Evolutionary conservation across 352 stramenopile genomes (phyloP), one percentile per base, ranked within the genome.

Genomic region (Pythium volutum): DNA sequence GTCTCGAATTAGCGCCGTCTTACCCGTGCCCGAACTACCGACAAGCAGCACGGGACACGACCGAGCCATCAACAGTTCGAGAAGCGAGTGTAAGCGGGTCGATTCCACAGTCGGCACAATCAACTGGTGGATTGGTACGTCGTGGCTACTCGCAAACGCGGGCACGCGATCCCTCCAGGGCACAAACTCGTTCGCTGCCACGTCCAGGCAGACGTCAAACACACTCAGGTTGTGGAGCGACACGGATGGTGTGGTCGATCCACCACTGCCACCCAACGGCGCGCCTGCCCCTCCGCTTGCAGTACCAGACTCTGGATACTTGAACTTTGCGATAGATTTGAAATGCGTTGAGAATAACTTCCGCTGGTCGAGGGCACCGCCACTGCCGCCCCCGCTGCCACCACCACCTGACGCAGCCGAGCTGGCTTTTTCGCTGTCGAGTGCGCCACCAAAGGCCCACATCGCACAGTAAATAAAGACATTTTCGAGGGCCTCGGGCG

Each of bases 371-470:
- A 63, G 20, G 0, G 29, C 33, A 14, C 62, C 34, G n/a, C 55
- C 38, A 8, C 62, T 56, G 6, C 54, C 31, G 22, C 59, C 34
- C 15, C 54, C 41, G 20, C 59, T 52, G 12, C 52, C 53, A 9
- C 42, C 26, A 22, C 22, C 18, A 22, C 46, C 49, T 12, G 36
- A 33, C 20, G 49, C 8, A 39, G 41, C 22, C 33, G 41, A 22
- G 38, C 31, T 81, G 0, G 67, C 67, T 39, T 86, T 77, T 20
- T 98, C 95, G 49, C 88, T 83, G 23, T 96, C 87, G 42, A 99
- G 86, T 2, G 89, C 77, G 51, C 96, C 96, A 18, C 95, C 96
- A 70, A 99, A 98, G 2, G 96, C 95, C 96, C 96, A 99, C 59
- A 98, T 77, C 12, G 88, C 81, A 54, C 88, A 97, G 69, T 98